These are phyloP conservation scores for Salix suchowensis DNA, from an alignment of 345 rosid species.

Conservation along the genomic window DNA sequence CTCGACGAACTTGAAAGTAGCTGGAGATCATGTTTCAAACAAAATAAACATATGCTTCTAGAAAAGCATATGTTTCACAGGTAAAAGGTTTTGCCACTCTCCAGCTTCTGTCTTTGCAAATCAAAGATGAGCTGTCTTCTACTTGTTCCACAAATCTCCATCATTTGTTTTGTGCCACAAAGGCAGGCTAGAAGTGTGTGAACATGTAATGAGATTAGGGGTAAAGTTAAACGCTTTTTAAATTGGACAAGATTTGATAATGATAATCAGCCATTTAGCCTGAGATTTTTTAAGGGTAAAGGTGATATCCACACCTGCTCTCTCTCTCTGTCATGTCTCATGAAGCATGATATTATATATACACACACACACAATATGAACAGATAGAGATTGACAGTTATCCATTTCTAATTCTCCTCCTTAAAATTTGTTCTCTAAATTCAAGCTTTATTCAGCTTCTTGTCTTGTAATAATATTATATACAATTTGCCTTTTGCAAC, in stretches of 20 bases:
- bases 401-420: slow-evolving; percentile 5
- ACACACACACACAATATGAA: background rate
- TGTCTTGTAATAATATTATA: slow-evolving; percentile 26
- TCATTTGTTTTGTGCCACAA: background rate
- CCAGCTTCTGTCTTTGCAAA: background rate
- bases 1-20: background rate
- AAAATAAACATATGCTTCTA: background rate
- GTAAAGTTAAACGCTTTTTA: background rate
- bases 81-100: background rate
- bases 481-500: slow-evolving; percentile 43
- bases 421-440: slow-evolving; percentile 20
- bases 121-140: background rate
- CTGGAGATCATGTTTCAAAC: background rate
- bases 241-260: background rate
- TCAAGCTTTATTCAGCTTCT: slow-evolving; percentile 37
- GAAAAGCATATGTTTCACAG: background rate
- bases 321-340: background rate
- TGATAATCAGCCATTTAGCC: background rate
- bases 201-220: background rate
- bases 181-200: background rate
- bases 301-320: background rate
- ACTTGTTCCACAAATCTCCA: background rate
- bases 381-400: slow-evolving; percentile 19
- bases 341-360: background rate
- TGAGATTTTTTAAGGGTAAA: background rate